These are phyloP conservation scores for Skeletonema costatum DNA, from an alignment of 108 stramenopile species.

Conservation along the genomic window DNA sequence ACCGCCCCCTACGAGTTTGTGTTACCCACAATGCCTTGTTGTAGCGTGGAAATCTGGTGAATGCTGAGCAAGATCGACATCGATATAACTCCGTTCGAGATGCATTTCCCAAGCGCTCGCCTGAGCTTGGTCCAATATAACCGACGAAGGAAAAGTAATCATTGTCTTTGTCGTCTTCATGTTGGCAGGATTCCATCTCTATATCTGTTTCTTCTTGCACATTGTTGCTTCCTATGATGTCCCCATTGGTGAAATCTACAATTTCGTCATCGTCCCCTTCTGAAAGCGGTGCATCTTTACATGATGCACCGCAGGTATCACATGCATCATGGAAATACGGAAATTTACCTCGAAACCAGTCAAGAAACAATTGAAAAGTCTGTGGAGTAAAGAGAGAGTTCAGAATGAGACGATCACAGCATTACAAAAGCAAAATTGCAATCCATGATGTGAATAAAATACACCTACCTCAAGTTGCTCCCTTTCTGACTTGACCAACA, in stretches of 20 bases:
- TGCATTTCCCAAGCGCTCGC: slow-evolving; percentile 50
- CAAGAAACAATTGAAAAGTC: slow-evolving; percentile 51
- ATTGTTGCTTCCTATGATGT: slow-evolving; percentile 3
- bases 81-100: slow-evolving; percentile 63
- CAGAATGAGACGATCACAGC: no score
- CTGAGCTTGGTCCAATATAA: slow-evolving; percentile 51
- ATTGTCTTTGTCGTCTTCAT: slow-evolving; percentile 17
- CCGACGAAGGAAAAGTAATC: slow-evolving; percentile 55
- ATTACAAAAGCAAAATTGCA: no score
- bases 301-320: slow-evolving; percentile 54
- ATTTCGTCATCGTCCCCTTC: not conserved
- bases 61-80: slow-evolving; percentile 52
- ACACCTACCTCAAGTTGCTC: slow-evolving; percentile 44
- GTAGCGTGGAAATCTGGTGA: slow-evolving; percentile 72
- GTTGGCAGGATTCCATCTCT: not conserved
- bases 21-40: slow-evolving; percentile 55
- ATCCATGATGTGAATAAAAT: no score
- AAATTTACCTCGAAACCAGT: slow-evolving; percentile 62
- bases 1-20: slow-evolving; percentile 50
- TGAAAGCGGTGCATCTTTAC: slow-evolving; percentile 45
- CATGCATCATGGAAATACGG: slow-evolving; percentile 71
- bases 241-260: not conserved
- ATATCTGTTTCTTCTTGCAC: slow-evolving; percentile 4
- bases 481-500: slow-evolving; percentile 25
- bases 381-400: slow-evolving; percentile 13